Evolutionary conservation across 2,329 filamentous ascomycete species (phyloP), one percentile per base, ranked within the genome.

Genomic region (Penicillium aurantiogriseum): DNA sequence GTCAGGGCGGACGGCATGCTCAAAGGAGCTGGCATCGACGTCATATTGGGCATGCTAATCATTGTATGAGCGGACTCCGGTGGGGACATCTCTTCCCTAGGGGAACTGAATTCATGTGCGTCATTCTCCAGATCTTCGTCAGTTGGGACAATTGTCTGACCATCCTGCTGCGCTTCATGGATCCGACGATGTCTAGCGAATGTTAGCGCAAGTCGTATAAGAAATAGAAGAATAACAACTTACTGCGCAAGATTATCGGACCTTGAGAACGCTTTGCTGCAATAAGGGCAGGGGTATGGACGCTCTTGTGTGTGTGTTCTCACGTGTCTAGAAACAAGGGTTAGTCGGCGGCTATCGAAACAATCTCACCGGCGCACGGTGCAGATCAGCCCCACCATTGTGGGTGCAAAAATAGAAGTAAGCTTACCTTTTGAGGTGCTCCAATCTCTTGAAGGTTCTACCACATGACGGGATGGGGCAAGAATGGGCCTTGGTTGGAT

Each of bases 211-310:
- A 36, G 44, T 40, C 25, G 31, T 27, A n/a, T 10, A 8, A 33
- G 19, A 56, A 54, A n/a, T 38, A 39, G 43, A 17, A 43, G 17
- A 31, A 44, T 50, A 21, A 31, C 36, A 58, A 76, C 83, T 77
- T 91, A 96, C 90, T 99, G 94, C 76, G 94, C 94, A 78, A 99
- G 89, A 77, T 99, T 99, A 81, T 99, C 94, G 71, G 93, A 97
- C 79, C 94, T 85, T 59, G 94, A 97, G 78, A 99, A 99, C 65
- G 93, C 93, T 83, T 97, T 97, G 84, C 90, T 96, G 86, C 94
- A 99, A 77, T 96, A 88, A 68, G 90, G 90, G 85, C 94, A 99
- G 74, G 95, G 88, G 79, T 99, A 99, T 68, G 94, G 94, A 80
- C 93, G 91, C 83, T 99, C 94, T 83, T 99, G 94, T 56, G 94